phyloP scores from a whole-genome alignment of 139 green algal genomes.

The Raphidocelis subcapitata region DNA sequence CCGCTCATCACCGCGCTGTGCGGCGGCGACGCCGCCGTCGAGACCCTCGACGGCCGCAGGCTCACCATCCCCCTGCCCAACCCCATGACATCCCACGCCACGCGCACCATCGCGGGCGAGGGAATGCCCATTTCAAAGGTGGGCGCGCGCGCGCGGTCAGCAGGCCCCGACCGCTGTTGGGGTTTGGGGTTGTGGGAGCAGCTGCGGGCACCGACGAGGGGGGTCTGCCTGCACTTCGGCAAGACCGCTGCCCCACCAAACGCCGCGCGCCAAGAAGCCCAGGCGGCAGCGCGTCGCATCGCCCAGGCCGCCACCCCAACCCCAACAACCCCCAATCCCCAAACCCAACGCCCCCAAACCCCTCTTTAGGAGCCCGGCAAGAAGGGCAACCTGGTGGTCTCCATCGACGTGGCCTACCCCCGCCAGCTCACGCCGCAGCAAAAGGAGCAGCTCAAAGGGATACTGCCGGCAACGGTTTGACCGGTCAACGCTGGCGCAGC shows the following conservation, averaged over 20 bases:
- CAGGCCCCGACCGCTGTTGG: too few relatives aligned
- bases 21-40: conserved; percentile 29
- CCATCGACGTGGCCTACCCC: conserved; percentile 74
- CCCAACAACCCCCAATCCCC: too few relatives aligned
- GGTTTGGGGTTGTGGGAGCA: too few relatives aligned
- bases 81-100: conserved; percentile 27
- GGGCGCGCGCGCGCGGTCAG: too few relatives aligned
- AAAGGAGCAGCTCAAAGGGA: conserved; percentile 19
- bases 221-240: too few relatives aligned
- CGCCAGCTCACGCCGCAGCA: conserved; percentile 17
- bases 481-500: too few relatives aligned
- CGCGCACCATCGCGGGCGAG: conserved; percentile 53
- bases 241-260: too few relatives aligned
- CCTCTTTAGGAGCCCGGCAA: conserved; percentile 50
- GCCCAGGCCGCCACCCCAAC: too few relatives aligned
- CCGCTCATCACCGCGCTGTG: conserved; percentile 56
- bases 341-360: too few relatives aligned
- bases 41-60: conserved; percentile 59
- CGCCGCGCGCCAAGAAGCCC: too few relatives aligned
- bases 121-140: conserved; percentile 89
- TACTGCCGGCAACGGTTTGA: not conserved
- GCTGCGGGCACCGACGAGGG: too few relatives aligned
- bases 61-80: conserved; percentile 44
- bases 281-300: too few relatives aligned
- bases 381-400: conserved; percentile 76